phyloP scores from a whole-genome alignment of 140 eudicot species.

The Erigeron philadelphicus region DNA sequence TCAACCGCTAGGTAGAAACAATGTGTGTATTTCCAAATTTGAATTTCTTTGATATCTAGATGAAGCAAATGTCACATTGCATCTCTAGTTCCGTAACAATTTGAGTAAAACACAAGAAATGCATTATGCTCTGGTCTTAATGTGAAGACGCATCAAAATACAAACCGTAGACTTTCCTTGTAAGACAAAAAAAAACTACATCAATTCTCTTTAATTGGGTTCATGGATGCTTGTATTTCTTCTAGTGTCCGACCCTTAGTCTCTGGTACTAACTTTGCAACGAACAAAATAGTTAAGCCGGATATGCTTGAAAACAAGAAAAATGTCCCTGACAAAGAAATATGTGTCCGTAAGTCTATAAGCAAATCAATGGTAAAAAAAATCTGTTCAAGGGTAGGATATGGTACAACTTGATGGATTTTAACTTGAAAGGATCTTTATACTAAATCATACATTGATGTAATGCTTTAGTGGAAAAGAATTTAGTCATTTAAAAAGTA shows the following conservation, averaged over 20 bases:
- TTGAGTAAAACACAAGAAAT: neutral
- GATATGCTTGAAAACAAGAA: conserved; percentile 45
- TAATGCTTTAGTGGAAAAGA: neutral
- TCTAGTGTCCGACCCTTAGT: conserved; percentile 68
- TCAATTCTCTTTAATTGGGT: conserved; percentile 10
- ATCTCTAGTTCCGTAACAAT: neutral
- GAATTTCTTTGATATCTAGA: neutral
- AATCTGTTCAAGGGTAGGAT: neutral
- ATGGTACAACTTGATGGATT: neutral
- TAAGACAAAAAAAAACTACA: too few species aligned
- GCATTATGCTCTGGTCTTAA: neutral
- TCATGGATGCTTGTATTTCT: conserved; percentile 67
- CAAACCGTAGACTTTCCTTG: neutral
- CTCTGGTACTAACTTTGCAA: conserved; percentile 61
- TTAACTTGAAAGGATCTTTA: too few species aligned
- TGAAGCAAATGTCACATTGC: neutral
- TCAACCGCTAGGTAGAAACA: too few species aligned
- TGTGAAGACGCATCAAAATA: neutral
- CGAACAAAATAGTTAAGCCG: conserved; percentile 41
- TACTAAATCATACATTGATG: neutral
- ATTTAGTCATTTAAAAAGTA: too few species aligned
- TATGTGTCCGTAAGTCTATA: neutral
- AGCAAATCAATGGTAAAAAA: neutral
- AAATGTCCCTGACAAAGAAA: conserved; percentile 40
- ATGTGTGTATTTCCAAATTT: too few species aligned